Base-by-base conservation (phyloP, 108 stramenopile species). In the Stephanodiscus triporus region DNA sequence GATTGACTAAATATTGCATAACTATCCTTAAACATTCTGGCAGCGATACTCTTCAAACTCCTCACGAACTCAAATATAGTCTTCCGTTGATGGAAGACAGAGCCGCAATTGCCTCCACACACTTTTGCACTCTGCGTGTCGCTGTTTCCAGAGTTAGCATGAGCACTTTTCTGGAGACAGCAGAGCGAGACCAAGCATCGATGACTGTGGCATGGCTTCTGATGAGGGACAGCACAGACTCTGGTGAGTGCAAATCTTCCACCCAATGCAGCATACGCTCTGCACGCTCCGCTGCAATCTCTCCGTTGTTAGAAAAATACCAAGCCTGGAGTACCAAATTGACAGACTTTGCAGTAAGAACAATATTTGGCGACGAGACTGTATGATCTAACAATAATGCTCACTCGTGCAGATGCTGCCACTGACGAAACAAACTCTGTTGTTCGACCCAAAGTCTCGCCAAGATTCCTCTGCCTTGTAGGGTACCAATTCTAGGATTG, bases 11-110 rank as follows among this genome's bases (percentile, higher is more conserved):
- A 9, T 42, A 9, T 1, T 11, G 40, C 40, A 42, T 9, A 1
- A 42, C 40, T 42, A 42, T 42, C 4, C 40, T 42, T 42, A 9
- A 24, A 36, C 43, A 27, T 66, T 75, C 43, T 49, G 64, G 6
- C 64, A 63, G n/a, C 71, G 68, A 60, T 66, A 67, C 66, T 72
- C 60, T 32, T 79, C 78, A 26, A 61, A 79, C 42, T 79, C 78
- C 66, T 79, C 78, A 29, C 78, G 66, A 36, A 72, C 66, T 24
- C 78, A 66, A 68, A 79, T 79, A n/a, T 79, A 79, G 13, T 67
- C 59, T n/a, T 73, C 72, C 6, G 78, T 64, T 13, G 68, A 72
- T 26, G 78, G 78, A 50, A 79, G 59, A 9, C 71, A 71, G 45
- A 60, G 60, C 19, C 78, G 38, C 51, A 79, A 42, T 47, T 79